Conservation (phyloP, 1,284 basidiomycete species). For the Moesziomyces sp. region DNA sequence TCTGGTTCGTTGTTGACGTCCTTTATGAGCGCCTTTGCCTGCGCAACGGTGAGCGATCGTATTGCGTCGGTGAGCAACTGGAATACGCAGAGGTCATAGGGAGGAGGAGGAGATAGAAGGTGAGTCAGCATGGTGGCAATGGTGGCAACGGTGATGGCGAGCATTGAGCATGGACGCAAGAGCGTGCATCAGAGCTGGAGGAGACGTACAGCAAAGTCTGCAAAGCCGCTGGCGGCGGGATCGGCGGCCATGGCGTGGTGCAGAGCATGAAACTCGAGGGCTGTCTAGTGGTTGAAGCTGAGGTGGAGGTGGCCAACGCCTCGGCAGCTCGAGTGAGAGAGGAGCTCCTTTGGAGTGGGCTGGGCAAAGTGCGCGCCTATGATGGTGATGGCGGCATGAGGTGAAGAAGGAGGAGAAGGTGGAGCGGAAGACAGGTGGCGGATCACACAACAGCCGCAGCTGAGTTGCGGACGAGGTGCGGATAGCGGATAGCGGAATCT, state of each 20-base stretch:
- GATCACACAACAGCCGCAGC: background rate
- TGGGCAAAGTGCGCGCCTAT: slow-evolving; percentile 2
- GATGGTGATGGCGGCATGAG: background rate
- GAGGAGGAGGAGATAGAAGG: background rate
- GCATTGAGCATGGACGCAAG: too few species aligned
- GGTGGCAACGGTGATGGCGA: background rate
- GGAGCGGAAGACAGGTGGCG: slow-evolving; percentile 9
- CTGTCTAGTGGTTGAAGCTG: slow-evolving; percentile 14
- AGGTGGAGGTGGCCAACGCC: slow-evolving; percentile 10
- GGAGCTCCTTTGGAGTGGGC: background rate
- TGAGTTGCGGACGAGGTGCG: slow-evolving; percentile 1
- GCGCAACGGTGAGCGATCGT: slow-evolving; percentile 46
- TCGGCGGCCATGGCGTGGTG: slow-evolving; percentile 30
- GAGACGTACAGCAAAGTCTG: slow-evolving; percentile 26
- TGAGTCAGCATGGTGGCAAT: slow-evolving; percentile 3
- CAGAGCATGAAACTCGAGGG: slow-evolving; percentile 13
- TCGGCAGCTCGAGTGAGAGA: slow-evolving; percentile 4
- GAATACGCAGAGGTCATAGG: background rate
- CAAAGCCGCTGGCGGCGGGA: slow-evolving; percentile 28
- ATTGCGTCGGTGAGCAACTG: slow-evolving; percentile 37
- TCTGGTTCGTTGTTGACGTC: slow-evolving; percentile 53
- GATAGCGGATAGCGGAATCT: slow-evolving; percentile 6
- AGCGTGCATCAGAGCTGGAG: too few species aligned
- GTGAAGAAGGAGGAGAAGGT: background rate
- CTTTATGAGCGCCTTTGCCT: slow-evolving; percentile 55